A percentile compares a stretch with the other conserved stretches of the same genome.
Evolutionary conservation across 148 eudicot genomes (phyloP).

Genomic region (Nepenthes mirabilis): DNA sequence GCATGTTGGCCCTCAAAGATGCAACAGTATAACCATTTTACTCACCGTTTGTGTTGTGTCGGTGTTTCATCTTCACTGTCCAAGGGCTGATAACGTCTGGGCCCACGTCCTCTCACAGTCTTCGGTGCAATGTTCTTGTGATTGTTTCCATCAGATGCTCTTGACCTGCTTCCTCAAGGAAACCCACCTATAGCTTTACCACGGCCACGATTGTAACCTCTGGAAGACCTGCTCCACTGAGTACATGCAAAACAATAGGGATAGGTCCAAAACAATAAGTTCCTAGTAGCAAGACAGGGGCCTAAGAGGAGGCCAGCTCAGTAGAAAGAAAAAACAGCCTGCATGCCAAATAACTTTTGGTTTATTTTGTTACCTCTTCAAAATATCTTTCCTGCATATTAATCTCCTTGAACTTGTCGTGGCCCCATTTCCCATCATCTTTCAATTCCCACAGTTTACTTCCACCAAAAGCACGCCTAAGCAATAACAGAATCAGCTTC

Average conservation of each 20-base stretch:
- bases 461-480: constrained; percentile 80
- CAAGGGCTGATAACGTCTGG: constrained; percentile 63
- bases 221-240: constrained; percentile 58
- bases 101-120: constrained; percentile 79
- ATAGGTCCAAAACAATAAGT: neutral
- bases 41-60: constrained; percentile 62
- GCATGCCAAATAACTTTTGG: too few species aligned
- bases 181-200: constrained; percentile 53
- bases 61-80: constrained; percentile 34
- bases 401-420: constrained; percentile 97
- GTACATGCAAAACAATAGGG: neutral
- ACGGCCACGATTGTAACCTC: constrained; percentile 61
- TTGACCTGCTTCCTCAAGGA: constrained; percentile 36
- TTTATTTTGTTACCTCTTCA: constrained; percentile 43
- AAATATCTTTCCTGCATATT: constrained; percentile 41
- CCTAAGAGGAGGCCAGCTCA: neutral
- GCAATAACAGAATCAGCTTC: neutral
- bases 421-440: constrained; percentile 96
- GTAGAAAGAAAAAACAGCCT: neutral
- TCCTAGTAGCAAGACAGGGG: neutral
- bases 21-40: neutral
- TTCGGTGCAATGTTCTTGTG: constrained; percentile 42
- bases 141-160: constrained; percentile 21
- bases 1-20: too few species aligned
- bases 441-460: constrained; percentile 88